Evolutionary conservation across 2,329 filamentous ascomycete genomes (phyloP).

Genomic region (Clonostachys sp.): DNA sequence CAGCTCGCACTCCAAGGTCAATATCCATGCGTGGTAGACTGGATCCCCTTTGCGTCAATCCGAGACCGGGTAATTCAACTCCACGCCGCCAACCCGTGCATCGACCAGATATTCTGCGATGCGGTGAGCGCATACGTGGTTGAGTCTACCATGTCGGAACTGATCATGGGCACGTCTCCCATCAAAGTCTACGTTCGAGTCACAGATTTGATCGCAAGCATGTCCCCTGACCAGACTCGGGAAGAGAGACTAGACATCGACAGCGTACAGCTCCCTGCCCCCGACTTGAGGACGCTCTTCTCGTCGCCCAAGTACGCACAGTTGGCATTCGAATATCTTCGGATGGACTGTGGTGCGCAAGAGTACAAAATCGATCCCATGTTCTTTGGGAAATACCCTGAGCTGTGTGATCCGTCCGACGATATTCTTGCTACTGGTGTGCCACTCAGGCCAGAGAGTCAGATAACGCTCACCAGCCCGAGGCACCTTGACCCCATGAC

Average conservation of each 20-base stretch:
- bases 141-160: conserved; percentile 17
- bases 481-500: conserved; percentile 16
- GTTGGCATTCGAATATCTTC: conserved; percentile 15
- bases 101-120: conserved; percentile 24
- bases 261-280: conserved; percentile 11
- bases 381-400: conserved; percentile 22
- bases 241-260: not conserved
- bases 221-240: conserved; percentile 6
- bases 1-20: conserved; percentile 5
- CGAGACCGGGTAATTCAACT: conserved; percentile 18
- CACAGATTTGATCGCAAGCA: conserved; percentile 19
- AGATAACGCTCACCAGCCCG: conserved; percentile 20
- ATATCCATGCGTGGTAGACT: conserved; percentile 14
- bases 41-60: conserved; percentile 20
- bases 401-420: conserved; percentile 16
- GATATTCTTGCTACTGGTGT: conserved; percentile 18
- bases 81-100: conserved; percentile 19
- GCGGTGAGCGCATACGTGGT: conserved; percentile 23
- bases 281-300: conserved; percentile 13
- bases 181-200: conserved; percentile 19
- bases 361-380: conserved; percentile 24
- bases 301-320: conserved; percentile 13
- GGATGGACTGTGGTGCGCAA: conserved; percentile 22
- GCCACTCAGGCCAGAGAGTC: conserved; percentile 16
- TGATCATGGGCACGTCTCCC: conserved; percentile 14